A percentile compares a stretch with the other conserved stretches of the same genome.
Evolutionary conservation across 495 filamentous ascomycete genomes (phyloP).

Genomic region (Penicillium nucicola): DNA sequence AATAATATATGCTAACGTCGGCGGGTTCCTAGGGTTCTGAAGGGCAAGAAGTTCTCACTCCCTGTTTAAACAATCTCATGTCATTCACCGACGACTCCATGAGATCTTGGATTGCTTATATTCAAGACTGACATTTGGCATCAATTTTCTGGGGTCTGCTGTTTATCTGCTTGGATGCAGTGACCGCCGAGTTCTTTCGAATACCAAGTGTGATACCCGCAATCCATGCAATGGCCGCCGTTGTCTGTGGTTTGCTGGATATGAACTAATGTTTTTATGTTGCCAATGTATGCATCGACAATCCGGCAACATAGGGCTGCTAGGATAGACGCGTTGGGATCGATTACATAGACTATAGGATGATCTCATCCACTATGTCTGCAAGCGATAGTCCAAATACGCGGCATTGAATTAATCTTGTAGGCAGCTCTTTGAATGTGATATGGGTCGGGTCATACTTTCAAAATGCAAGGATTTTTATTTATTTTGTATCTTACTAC

Average conservation of each 20-base stretch:
- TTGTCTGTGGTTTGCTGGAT: background rate
- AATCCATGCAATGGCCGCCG: background rate
- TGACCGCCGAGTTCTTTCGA: background rate
- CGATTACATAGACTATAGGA: background rate
- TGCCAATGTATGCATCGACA: background rate
- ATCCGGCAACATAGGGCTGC: background rate
- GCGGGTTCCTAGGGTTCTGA: conserved; percentile 58
- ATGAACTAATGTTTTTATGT: conserved; percentile 18
- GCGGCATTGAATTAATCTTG: too few relatives aligned
- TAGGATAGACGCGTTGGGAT: background rate
- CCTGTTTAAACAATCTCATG: conserved; percentile 56
- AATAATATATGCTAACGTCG: background rate
- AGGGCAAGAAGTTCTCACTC: conserved; percentile 84
- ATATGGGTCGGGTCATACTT: too few relatives aligned
- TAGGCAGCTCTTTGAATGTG: too few relatives aligned
- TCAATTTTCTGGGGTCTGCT: background rate
- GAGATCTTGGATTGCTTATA: background rate
- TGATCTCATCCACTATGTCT: too few relatives aligned
- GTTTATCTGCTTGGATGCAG: background rate
- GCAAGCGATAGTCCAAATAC: too few relatives aligned
- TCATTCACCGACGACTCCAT: background rate
- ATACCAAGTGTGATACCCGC: background rate
- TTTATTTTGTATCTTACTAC: too few relatives aligned
- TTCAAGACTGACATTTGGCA: background rate
- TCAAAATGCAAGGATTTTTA: too few relatives aligned